Conservation (phyloP, 768 basidiomycete species). For the Hericium alpestre region DNA sequence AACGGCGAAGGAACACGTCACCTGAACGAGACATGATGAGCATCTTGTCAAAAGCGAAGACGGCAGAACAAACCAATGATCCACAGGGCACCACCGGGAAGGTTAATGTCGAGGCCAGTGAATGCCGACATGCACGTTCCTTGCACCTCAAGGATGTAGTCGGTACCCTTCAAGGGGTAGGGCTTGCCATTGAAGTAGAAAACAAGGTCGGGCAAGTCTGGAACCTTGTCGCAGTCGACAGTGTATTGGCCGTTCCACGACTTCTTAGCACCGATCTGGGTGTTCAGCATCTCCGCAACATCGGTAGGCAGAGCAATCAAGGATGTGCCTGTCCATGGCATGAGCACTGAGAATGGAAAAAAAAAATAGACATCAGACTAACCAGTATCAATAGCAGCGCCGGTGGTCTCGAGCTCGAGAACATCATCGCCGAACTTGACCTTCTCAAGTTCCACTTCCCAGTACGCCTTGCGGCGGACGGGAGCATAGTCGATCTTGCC, state of each 20-base stretch:
- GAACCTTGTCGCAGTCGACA: conserved; percentile 78
- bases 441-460: conserved; percentile 93
- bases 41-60: not conserved
- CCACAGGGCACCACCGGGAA: conserved; percentile 75
- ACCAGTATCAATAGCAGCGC: conserved; percentile 89
- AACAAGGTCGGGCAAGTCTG: conserved; percentile 72
- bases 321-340: conserved; percentile 57
- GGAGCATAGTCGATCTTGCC: conserved; percentile 84
- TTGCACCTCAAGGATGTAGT: conserved; percentile 85
- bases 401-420: conserved; percentile 87
- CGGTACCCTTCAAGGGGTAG: conserved; percentile 69
- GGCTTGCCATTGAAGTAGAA: conserved; percentile 76
- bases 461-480: conserved; percentile 90
- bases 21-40: conserved; percentile 28
- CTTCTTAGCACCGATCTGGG: conserved; percentile 87
- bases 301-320: conserved; percentile 90
- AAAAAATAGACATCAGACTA: conserved; percentile 2
- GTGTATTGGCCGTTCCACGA: conserved; percentile 95
- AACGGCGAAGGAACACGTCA: conserved; percentile 87
- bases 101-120: conserved; percentile 81
- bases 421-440: conserved; percentile 78
- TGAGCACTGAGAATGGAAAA: not conserved
- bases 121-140: conserved; percentile 93
- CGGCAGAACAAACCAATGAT: conserved; percentile 56
- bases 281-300: conserved; percentile 95